Base-by-base conservation (phyloP, 1,284 basidiomycete species). In the Naganishia liquefaciens region DNA sequence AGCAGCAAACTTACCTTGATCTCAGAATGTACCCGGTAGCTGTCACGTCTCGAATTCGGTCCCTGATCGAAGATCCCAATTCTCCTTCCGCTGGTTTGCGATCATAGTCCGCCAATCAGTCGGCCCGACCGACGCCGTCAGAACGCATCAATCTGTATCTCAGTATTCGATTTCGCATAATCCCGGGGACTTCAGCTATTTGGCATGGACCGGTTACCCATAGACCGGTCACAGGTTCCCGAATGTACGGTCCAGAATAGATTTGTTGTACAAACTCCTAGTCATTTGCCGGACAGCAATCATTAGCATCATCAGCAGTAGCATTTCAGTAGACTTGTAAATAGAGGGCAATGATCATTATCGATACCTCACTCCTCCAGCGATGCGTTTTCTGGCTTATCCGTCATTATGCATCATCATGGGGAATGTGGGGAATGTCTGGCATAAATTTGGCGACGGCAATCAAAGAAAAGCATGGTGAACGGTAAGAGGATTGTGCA, bases 21-120 rank as follows among this genome's bases (percentile, higher is more conserved):
- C 52, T 30, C 30, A 65, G 64, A 33, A 62, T 66, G 57, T 66
- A 69, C 43, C 68, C 68, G 5, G 51, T 69, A n/a, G 64, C 68
- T n/a, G 66, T 69, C 39, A 67, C 68, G n/a, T 53, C 65, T 28
- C 55, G 66, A 27, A 69, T 69, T 23, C 60, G 68, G 13, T 58
- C 63, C 3, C 39, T 67, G 42, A 52, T 69, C 23, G 65, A 64
- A 6, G 68, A 69, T 53, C 57, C 57, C 25, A 39, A 46, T 0
- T 60, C 57, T 23, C 57, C 57, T 37, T 40, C 57, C 30, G 57
- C 57, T 44, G 57, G 57, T 9, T 47, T 60, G 37, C 57, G 57
- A 50, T 47, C 57, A 39, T 60, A 42, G 39, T 21, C 17, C 23
- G 13, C 46, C 13, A 44, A 50, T 25, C 15, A 7, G 33, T 33